These are phyloP conservation scores for Haplosporangium gracile DNA, from an alignment of 192 early-diverging fungal genomes.

Conservation along the genomic window DNA sequence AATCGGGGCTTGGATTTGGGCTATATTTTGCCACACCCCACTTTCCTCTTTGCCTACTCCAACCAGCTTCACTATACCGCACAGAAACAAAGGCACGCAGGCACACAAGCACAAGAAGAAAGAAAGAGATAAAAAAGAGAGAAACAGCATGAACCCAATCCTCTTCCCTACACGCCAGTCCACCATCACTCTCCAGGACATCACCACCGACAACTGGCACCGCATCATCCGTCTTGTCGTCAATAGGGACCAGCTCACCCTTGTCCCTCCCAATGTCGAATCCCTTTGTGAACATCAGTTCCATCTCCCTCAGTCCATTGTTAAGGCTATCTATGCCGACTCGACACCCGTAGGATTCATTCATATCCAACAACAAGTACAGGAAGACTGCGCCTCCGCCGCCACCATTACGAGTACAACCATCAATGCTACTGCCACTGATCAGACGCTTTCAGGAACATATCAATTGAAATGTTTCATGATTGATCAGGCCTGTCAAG, in stretches of 20 bases:
- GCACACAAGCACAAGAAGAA: neutral
- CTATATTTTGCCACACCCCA: neutral
- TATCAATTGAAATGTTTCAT: constrained; percentile 22
- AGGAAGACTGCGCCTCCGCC: too few relatives aligned
- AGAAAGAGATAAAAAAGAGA: neutral
- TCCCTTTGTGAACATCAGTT: constrained; percentile 55
- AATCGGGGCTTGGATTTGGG: neutral
- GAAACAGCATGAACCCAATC: constrained; percentile 18
- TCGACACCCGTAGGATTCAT: constrained; percentile 38
- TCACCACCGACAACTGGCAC: constrained; percentile 32
- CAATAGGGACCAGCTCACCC: constrained; percentile 30
- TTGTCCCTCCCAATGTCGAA: constrained; percentile 28
- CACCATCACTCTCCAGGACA: constrained; percentile 30
- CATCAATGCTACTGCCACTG: too few relatives aligned
- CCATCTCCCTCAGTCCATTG: constrained; percentile 9
- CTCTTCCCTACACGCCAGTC: constrained; percentile 30
- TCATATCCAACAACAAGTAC: constrained; percentile 8
- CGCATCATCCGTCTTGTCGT: constrained; percentile 25
- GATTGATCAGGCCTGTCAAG: constrained; percentile 38
- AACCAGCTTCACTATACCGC: too few relatives aligned
- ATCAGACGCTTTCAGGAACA: too few relatives aligned
- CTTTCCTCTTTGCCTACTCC: too few relatives aligned
- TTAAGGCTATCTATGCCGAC: constrained; percentile 40
- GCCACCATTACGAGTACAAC: too few relatives aligned
- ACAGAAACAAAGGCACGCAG: too few relatives aligned